These are phyloP conservation scores for Hypoxylon sp. DNA, from an alignment of 2,329 filamentous ascomycete species.

Conservation along the genomic window DNA sequence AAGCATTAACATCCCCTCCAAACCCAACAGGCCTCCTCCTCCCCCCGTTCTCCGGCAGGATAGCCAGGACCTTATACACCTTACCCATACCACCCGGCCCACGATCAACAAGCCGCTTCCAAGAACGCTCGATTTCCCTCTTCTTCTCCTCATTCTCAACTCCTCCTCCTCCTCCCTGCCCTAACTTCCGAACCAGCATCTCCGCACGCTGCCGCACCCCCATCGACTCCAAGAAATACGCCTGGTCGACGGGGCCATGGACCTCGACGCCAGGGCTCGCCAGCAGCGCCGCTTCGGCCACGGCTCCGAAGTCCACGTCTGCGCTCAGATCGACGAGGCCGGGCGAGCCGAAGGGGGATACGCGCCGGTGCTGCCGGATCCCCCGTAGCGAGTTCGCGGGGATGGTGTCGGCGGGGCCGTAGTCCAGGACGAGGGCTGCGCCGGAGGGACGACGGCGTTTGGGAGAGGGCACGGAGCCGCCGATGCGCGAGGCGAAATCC, in stretches of 20 bases:
- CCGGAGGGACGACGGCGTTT: conserved; percentile 78
- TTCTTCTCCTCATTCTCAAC: conserved; percentile 16
- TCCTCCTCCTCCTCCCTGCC: conserved; percentile 57
- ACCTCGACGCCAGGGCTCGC: conserved; percentile 88
- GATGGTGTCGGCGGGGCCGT: conserved; percentile 83
- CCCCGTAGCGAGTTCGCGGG: conserved; percentile 92
- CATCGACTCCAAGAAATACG: conserved; percentile 82
- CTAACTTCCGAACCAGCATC: conserved; percentile 67
- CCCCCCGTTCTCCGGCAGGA: conserved; percentile 85
- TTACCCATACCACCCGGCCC: conserved; percentile 91
- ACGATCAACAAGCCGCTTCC: conserved; percentile 86
- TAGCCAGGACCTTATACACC: conserved; percentile 92
- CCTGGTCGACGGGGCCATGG: conserved; percentile 92
- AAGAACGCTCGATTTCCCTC: conserved; percentile 77
- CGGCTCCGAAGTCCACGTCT: conserved; percentile 91
- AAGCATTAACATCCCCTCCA: conserved; percentile 75
- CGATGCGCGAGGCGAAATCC: conserved; percentile 88
- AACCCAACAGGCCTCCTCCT: conserved; percentile 89
- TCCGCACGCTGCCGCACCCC: conserved; percentile 85
- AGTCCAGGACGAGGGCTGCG: conserved; percentile 95
- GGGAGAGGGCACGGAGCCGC: conserved; percentile 66
- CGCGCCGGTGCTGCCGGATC: conserved; percentile 81
- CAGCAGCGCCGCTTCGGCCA: conserved; percentile 84
- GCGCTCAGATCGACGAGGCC: conserved; percentile 90
- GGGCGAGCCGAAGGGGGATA: conserved; percentile 84